These are phyloP conservation scores for Phytophthora cryptogea DNA, from an alignment of 352 stramenopile species.

Conservation along the genomic window DNA sequence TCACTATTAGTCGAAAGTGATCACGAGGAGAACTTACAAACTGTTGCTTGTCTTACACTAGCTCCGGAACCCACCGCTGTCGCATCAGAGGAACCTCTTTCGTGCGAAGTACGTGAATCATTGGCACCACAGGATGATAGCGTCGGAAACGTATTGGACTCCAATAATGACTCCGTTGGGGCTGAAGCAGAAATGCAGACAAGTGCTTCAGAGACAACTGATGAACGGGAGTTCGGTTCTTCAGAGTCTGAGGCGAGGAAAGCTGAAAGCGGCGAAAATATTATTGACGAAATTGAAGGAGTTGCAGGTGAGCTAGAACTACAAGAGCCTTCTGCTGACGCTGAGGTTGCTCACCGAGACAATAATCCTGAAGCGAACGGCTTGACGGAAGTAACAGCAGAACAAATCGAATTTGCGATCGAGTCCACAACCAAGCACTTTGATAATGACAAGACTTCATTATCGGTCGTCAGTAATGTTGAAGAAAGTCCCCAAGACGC, in stretches of 20 bases:
- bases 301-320: neutral
- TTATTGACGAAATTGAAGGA: neutral
- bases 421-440: neutral
- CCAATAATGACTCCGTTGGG: neutral
- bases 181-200: too few relatives aligned
- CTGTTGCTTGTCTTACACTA: too few relatives aligned
- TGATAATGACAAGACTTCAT: neutral
- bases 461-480: neutral
- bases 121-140: neutral
- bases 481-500: neutral
- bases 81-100: neutral
- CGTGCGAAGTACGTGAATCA: neutral
- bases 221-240: neutral
- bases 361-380: too few relatives aligned
- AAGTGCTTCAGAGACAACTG: too few relatives aligned
- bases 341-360: neutral
- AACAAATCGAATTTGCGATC: neutral
- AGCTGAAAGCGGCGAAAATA: neutral
- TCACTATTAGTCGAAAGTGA: neutral
- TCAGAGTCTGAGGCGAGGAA: neutral
- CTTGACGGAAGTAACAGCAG: neutral
- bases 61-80: neutral
- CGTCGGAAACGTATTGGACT: neutral
- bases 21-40: too few relatives aligned
- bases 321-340: neutral